Evolutionary conservation across 371 early-diverging fungal species (phyloP).

Genomic region (Lichtheimia hyalospora): DNA sequence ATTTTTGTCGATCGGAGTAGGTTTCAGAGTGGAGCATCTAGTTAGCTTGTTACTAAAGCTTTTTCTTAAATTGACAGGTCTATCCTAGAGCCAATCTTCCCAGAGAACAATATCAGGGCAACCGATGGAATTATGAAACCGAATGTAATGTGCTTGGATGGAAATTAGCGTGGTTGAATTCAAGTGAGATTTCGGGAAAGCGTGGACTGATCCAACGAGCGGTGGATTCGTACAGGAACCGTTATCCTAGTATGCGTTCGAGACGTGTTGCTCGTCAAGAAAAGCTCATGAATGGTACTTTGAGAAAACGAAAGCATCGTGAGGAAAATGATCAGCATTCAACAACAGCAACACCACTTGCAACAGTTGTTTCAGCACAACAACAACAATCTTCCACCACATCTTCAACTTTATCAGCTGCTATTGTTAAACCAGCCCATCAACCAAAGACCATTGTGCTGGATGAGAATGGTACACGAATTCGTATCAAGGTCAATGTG

Average conservation of each 20-base stretch:
- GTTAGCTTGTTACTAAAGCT: not conserved
- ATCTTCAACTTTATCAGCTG: constrained; percentile 29
- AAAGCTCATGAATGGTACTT: constrained; percentile 59
- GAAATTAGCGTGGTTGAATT: constrained; percentile 88
- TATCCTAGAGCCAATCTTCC: constrained; percentile 46
- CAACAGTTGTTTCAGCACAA: not conserved
- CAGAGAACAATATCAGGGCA: constrained; percentile 69
- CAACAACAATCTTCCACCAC: constrained; percentile 21
- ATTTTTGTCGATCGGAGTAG: not conserved
- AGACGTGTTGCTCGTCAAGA: constrained; percentile 83
- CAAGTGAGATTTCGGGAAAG: constrained; percentile 76
- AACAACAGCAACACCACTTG: not conserved
- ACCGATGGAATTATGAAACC: constrained; percentile 91
- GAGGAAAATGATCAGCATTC: constrained; percentile 15
- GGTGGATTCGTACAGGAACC: constrained; percentile 92
- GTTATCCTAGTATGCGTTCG: constrained; percentile 79
- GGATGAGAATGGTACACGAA: constrained; percentile 34
- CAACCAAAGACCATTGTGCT: constrained; percentile 49
- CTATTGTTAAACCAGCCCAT: constrained; percentile 32
- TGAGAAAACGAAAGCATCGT: constrained; percentile 45
- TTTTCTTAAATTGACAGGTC: constrained; percentile 18
- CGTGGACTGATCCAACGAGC: constrained; percentile 94
- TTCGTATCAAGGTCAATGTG: constrained; percentile 43
- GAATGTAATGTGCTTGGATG: constrained; percentile 85
- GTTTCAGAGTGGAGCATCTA: not conserved